Evolutionary conservation across 129 eudicot species (phyloP).

Genomic region (Flaveria sonorensis): DNA sequence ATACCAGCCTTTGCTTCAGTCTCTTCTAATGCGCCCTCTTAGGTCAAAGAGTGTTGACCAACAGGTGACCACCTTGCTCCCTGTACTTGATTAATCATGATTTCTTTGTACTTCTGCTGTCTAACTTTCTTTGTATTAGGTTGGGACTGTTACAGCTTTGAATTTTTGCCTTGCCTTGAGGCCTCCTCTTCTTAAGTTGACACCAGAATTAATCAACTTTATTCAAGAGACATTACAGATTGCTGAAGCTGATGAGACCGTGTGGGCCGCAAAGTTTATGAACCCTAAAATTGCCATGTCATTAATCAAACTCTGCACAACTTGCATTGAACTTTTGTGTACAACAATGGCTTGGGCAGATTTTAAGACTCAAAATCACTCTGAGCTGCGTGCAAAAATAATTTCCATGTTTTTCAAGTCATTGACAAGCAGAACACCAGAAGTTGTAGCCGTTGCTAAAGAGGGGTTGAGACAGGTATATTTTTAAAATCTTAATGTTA

Average conservation of each 20-base stretch:
- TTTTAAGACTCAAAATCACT: slow-evolving; percentile 88
- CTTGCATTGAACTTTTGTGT: slow-evolving; percentile 94
- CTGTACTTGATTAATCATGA: slow-evolving; percentile 1
- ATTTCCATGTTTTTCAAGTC: slow-evolving; percentile 97
- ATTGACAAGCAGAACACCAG: slow-evolving; percentile 84
- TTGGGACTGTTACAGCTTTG: slow-evolving; percentile 95
- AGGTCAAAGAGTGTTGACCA: slow-evolving; percentile 95
- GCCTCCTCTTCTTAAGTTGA: slow-evolving; percentile 96
- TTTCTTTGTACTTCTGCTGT: background rate
- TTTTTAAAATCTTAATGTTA: background rate
- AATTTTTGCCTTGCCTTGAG: slow-evolving; percentile 96
- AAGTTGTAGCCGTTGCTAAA: slow-evolving; percentile 92
- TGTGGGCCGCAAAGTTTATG: slow-evolving; percentile 89
- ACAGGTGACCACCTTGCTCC: slow-evolving; percentile 55
- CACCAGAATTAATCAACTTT: slow-evolving; percentile 82
- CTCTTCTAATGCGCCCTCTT: slow-evolving; percentile 80
- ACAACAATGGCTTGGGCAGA: slow-evolving; percentile 99
- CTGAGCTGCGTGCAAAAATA: slow-evolving; percentile 84
- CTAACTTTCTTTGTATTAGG: slow-evolving; percentile 48
- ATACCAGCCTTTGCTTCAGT: slow-evolving; percentile 88
- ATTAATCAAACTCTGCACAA: slow-evolving; percentile 86
- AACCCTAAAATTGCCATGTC: slow-evolving; percentile 91
- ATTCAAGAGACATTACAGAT: slow-evolving; percentile 95
- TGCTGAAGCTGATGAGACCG: slow-evolving; percentile 96
- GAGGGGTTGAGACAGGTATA: slow-evolving; percentile 94